Base-by-base conservation (phyloP, 768 basidiomycete genomes). In the Suillus paluster region DNA sequence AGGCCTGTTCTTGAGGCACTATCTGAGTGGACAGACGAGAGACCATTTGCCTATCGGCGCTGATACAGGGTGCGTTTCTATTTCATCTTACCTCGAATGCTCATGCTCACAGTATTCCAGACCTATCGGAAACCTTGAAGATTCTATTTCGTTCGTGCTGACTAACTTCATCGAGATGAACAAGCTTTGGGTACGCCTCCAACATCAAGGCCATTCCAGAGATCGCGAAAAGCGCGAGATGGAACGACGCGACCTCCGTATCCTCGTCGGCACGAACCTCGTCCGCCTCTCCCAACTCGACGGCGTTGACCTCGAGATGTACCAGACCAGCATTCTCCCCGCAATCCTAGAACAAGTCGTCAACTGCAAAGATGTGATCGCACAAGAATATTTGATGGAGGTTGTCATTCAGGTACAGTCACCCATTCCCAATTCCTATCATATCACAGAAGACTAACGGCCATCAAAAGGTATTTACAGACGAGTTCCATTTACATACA, bases 151-250 rank as follows among this genome's bases (percentile, higher is more conserved):
- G 3, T 99, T 99, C 73, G 95, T 98, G 44, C 83, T 99, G 62
- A 98, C 95, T 63, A 99, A 99, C 76, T 99, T 99, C 71, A 94
- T 99, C 73, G 97, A 99, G 73, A 99, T 99, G 97, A 99, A 99
- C 84, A 99, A 99, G 74, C 88, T 99, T 25, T 99, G 97, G 97
- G 97, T 99, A 3, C 92, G 97, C 44, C 83, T 99, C 12, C 97
- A 99, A 75, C 97, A 99, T 70, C 94, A 97, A 71, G 97, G 97
- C 0, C 96, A 99, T 70, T 97, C 95, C 1, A 86, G 95, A 52
- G 97, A 99, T 74, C 88, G 96, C 58, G 97, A 99, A 74, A 97
- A 97, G 76, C 91, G 97, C 57, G 97, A 99, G 75, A 81, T 97
- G 82, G 97, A 99, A 72, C 89, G 97, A 34, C 88, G 91, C 63